Evolutionary conservation across 1,284 basidiomycete genomes (phyloP).

Genomic region (Leccinum pachyderme): DNA sequence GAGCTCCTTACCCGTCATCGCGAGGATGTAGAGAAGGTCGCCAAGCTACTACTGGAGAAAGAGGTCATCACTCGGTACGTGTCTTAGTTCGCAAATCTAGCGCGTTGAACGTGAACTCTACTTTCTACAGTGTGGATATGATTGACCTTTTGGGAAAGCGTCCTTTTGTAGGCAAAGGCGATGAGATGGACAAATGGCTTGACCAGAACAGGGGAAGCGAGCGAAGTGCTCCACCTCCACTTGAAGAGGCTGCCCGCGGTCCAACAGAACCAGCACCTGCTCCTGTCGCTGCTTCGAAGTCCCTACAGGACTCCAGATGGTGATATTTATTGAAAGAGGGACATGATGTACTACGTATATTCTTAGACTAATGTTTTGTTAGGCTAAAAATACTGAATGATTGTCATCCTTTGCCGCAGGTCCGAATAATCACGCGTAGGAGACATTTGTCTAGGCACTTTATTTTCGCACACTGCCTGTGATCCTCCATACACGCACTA

Average conservation of each 20-base stretch:
- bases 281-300: slow-evolving; percentile 49
- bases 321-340: slow-evolving; percentile 6
- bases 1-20: slow-evolving; percentile 81
- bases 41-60: slow-evolving; percentile 85
- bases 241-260: slow-evolving; percentile 45
- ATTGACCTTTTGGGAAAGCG: slow-evolving; percentile 80
- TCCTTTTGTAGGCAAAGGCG: slow-evolving; percentile 74
- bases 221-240: slow-evolving; percentile 55
- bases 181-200: slow-evolving; percentile 94
- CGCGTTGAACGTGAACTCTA: neutral
- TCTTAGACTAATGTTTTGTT: slow-evolving; percentile 6
- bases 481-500: no score
- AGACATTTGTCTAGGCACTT: no score
- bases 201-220: slow-evolving; percentile 65
- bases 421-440: no score
- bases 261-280: slow-evolving; percentile 45
- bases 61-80: slow-evolving; percentile 89
- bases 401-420: neutral
- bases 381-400: neutral
- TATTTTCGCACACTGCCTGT: no score
- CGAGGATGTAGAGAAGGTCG: slow-evolving; percentile 93
- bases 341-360: slow-evolving; percentile 1
- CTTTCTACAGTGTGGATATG: slow-evolving; percentile 74
- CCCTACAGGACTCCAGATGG: slow-evolving; percentile 31
- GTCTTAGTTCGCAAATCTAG: slow-evolving; percentile 11